Conservation (phyloP, 1,139 yeast species). For the Magnusiomyces tetraspermus region DNA sequence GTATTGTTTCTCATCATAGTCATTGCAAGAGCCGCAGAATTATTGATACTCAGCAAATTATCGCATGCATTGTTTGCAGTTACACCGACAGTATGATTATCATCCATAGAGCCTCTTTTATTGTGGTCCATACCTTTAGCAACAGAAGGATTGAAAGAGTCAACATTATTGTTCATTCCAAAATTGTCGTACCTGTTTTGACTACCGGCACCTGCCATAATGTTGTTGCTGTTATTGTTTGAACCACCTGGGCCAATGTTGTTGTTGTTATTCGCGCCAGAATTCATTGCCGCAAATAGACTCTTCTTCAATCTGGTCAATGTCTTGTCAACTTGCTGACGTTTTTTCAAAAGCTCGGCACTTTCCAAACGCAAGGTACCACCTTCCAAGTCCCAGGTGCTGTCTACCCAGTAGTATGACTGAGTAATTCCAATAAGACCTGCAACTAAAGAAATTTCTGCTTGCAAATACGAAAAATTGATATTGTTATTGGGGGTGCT, state of each 20-base stretch:
- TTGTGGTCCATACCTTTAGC: no score
- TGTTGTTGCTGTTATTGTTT: neutral
- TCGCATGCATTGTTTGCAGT: neutral
- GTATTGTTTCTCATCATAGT: neutral
- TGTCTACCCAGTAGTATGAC: slow-evolving; percentile 1
- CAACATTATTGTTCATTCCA: no score
- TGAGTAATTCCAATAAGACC: neutral
- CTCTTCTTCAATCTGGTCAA: neutral
- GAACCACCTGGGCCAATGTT: neutral
- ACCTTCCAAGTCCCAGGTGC: neutral
- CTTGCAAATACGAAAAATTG: neutral
- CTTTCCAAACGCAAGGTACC: neutral
- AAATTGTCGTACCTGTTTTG: no score
- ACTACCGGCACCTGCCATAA: neutral
- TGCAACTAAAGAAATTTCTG: neutral
- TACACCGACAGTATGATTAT: neutral
- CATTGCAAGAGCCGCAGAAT: neutral
- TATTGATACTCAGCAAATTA: neutral
- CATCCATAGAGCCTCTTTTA: neutral
- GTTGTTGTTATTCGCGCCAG: neutral
- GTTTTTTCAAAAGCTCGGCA: neutral
- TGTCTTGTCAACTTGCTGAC: neutral
- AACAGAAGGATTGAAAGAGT: no score
- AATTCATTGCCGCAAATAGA: neutral
- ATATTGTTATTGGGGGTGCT: neutral